Conservation (phyloP, 768 basidiomycete genomes). For the Chalciporus pseudorubinellus region DNA sequence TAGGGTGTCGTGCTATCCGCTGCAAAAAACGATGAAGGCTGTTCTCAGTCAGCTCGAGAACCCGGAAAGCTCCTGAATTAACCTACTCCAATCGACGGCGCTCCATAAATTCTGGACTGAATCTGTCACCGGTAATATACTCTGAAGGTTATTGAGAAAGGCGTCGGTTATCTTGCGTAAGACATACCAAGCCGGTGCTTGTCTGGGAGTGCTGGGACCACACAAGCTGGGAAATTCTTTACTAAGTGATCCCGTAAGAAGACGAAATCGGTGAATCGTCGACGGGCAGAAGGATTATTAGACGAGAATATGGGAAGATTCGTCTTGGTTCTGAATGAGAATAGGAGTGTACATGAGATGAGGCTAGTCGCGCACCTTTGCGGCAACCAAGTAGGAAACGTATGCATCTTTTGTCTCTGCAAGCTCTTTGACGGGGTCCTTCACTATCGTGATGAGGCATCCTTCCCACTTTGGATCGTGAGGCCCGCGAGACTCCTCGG, state of each 20-base stretch:
- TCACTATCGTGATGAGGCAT: constrained; percentile 75
- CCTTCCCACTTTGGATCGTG: constrained; percentile 92
- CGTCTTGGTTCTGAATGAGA: constrained; percentile 54
- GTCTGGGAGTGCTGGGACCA: constrained; percentile 95
- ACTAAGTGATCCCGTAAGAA: constrained; percentile 87
- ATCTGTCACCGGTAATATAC: constrained; percentile 96
- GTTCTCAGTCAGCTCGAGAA: constrained; percentile 6
- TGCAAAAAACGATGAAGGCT: constrained; percentile 93
- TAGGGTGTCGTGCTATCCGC: constrained; percentile 90
- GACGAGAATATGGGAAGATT: constrained; percentile 85
- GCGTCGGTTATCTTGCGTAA: background rate
- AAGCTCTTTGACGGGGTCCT: constrained; percentile 93
- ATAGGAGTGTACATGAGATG: background rate
- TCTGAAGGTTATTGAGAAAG: constrained; percentile 46
- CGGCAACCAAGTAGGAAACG: constrained; percentile 89
- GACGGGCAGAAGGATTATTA: constrained; percentile 68
- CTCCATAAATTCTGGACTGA: constrained; percentile 97
- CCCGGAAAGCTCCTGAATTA: background rate
- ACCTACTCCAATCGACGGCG: constrained; percentile 82
- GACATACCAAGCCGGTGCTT: constrained; percentile 91
- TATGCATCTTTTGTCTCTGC: constrained; percentile 97
- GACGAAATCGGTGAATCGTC: constrained; percentile 96
- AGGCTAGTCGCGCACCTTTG: constrained; percentile 58
- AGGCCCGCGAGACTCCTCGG: constrained; percentile 61
- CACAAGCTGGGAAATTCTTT: constrained; percentile 93